Conservation (phyloP, 2,329 filamentous ascomycete genomes). For the Calycina marina region DNA sequence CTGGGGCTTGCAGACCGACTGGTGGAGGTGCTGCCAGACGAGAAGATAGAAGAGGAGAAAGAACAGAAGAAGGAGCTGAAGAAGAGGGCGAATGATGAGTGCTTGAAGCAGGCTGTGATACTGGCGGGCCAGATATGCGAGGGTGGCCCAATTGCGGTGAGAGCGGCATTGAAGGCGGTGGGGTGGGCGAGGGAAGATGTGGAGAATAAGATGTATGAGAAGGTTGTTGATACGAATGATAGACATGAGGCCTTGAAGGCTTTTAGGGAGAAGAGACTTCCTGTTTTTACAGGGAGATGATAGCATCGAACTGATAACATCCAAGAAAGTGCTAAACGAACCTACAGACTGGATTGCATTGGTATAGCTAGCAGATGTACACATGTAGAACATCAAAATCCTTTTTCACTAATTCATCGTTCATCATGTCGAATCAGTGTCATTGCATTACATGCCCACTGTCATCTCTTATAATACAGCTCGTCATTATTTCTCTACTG, state of each 20-base stretch:
- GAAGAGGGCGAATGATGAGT: slow-evolving; percentile 46
- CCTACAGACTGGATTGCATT: too few species aligned
- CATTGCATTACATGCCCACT: too few species aligned
- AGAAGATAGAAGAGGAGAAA: slow-evolving; percentile 27
- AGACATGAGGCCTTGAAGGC: slow-evolving; percentile 75
- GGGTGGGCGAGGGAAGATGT: slow-evolving; percentile 55
- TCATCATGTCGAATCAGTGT: too few species aligned
- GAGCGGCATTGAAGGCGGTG: slow-evolving; percentile 68
- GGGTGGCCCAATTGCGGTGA: slow-evolving; percentile 71
- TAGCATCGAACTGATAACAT: too few species aligned
- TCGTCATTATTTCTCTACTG: too few species aligned
- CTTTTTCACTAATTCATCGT: background rate
- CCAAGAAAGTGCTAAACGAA: too few species aligned
- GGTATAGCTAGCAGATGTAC: too few species aligned
- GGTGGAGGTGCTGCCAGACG: slow-evolving; percentile 57
- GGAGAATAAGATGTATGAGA: slow-evolving; percentile 80
- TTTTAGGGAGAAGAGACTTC: slow-evolving; percentile 64
- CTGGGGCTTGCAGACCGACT: slow-evolving; percentile 81
- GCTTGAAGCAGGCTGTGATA: slow-evolving; percentile 60
- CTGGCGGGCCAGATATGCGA: slow-evolving; percentile 78
- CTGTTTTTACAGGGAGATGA: slow-evolving; percentile 43
- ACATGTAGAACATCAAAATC: too few species aligned
- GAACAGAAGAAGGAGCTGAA: slow-evolving; percentile 30
- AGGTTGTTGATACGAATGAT: slow-evolving; percentile 73
- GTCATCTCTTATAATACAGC: too few species aligned